phyloP scores from a whole-genome alignment of 2,329 filamentous ascomycete species.

The Talaromyces sp. region DNA sequence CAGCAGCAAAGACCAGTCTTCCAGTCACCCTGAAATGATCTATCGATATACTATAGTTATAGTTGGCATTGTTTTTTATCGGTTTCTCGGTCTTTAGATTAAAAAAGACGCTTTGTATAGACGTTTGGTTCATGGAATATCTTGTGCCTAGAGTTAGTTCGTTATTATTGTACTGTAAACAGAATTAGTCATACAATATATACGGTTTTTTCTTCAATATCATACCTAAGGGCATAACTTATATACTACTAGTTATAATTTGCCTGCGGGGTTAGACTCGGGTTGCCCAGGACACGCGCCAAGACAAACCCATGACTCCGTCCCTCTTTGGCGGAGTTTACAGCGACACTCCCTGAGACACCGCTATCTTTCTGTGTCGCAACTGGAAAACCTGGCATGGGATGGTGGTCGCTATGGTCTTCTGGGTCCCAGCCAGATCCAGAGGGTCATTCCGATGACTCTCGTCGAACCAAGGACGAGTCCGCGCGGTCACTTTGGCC shows the following conservation, averaged over 20 bases:
- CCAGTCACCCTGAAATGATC: slow-evolving; percentile 44
- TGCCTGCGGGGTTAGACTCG: not conserved
- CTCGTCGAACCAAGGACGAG: slow-evolving; percentile 17
- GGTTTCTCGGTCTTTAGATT: not conserved
- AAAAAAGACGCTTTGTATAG: not conserved
- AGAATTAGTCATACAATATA: not conserved
- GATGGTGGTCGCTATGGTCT: slow-evolving; percentile 44
- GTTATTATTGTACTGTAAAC: not conserved
- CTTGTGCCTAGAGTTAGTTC: not conserved
- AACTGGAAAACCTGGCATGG: slow-evolving; percentile 17
- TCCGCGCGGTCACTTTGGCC: slow-evolving; percentile 9
- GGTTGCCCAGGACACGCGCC: not conserved
- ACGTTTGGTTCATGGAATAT: not conserved
- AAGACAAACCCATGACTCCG: not conserved
- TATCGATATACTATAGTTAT: not conserved
- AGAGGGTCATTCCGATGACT: slow-evolving; percentile 8
- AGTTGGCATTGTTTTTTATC: not conserved
- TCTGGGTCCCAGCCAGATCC: slow-evolving; percentile 25
- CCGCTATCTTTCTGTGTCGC: not conserved
- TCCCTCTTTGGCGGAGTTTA: not conserved
- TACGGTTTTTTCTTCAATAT: not conserved
- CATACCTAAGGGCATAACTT: no score
- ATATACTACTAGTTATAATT: not conserved
- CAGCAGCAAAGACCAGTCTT: slow-evolving; percentile 52
- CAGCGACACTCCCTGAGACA: not conserved